phyloP scores from a whole-genome alignment of 495 filamentous ascomycete species.

The Terfezia boudieri region DNA sequence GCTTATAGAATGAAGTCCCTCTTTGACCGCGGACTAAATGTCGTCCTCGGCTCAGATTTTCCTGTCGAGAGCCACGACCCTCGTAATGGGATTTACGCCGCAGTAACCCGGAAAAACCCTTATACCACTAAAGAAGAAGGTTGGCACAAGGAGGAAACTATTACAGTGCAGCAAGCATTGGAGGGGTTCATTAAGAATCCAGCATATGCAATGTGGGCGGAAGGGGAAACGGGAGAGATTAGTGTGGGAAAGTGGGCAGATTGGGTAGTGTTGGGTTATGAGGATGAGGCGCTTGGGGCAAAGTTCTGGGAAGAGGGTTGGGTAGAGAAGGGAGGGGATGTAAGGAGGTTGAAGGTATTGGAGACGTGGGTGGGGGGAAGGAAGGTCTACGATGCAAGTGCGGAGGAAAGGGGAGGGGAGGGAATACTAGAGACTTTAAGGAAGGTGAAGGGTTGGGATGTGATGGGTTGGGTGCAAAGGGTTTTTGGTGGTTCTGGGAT shows the following conservation, averaged over 20 bases:
- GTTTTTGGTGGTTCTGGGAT: conserved; percentile 18
- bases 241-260: conserved; percentile 33
- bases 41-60: conserved; percentile 38
- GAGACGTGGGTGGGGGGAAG: conserved; percentile 43
- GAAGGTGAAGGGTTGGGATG: not conserved
- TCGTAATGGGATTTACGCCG: conserved; percentile 40
- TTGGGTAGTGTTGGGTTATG: conserved; percentile 36
- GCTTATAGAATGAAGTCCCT: conserved; percentile 34
- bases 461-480: not conserved
- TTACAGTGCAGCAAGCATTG: conserved; percentile 32
- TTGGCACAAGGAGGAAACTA: conserved; percentile 31
- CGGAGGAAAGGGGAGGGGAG: not conserved
- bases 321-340: conserved; percentile 18
- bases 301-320: conserved; percentile 14
- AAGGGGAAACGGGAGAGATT: conserved; percentile 31
- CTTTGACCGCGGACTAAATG: conserved; percentile 8
- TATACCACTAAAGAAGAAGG: conserved; percentile 28
- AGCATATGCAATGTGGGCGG: conserved; percentile 26
- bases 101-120: conserved; percentile 31
- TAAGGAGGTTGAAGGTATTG: conserved; percentile 28
- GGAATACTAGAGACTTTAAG: not conserved
- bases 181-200: conserved; percentile 32
- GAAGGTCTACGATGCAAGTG: conserved; percentile 17
- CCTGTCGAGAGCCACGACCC: conserved; percentile 37
- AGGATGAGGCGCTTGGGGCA: conserved; percentile 14